phyloP scores from a whole-genome alignment of 169 alveolate genomes.

The Eimeria necatrix region DNA sequence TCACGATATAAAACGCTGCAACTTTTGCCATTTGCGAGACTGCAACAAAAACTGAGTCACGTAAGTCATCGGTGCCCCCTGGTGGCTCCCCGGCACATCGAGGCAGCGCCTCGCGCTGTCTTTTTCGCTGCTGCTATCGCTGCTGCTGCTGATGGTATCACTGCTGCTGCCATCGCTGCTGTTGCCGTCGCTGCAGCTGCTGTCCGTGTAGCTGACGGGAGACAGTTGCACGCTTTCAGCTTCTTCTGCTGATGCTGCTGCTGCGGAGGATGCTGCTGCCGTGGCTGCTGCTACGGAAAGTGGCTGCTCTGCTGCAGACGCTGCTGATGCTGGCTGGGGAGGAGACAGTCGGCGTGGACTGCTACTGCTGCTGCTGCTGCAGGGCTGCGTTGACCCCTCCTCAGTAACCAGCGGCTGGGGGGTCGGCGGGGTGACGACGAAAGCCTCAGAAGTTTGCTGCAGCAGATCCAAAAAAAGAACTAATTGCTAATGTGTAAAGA shows the following conservation, averaged over 20 bases:
- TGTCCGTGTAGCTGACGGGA: background rate
- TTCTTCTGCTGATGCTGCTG: background rate
- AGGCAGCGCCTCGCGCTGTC: background rate
- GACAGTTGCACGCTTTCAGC: background rate
- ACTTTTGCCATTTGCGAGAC: conserved; percentile 9
- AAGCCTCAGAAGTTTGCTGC: no score
- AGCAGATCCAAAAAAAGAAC: no score
- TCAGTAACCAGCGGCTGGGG: no score
- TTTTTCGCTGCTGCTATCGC: conserved; percentile 28
- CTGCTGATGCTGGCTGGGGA: no score
- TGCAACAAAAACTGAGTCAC: conserved; percentile 35
- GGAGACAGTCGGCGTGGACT: no score
- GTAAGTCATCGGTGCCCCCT: background rate
- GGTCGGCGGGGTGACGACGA: no score
- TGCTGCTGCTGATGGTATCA: background rate
- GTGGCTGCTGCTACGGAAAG: background rate
- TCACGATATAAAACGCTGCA: conserved; percentile 31
- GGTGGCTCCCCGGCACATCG: background rate
- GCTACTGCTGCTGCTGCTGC: no score
- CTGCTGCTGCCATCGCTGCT: conserved; percentile 3
- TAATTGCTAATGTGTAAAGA: no score
- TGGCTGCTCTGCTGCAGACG: background rate
- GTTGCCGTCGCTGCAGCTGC: background rate
- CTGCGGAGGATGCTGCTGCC: background rate
- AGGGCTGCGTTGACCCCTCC: no score